Base-by-base conservation (phyloP, 2,329 filamentous ascomycete genomes). In the Rutstroemia sp. region DNA sequence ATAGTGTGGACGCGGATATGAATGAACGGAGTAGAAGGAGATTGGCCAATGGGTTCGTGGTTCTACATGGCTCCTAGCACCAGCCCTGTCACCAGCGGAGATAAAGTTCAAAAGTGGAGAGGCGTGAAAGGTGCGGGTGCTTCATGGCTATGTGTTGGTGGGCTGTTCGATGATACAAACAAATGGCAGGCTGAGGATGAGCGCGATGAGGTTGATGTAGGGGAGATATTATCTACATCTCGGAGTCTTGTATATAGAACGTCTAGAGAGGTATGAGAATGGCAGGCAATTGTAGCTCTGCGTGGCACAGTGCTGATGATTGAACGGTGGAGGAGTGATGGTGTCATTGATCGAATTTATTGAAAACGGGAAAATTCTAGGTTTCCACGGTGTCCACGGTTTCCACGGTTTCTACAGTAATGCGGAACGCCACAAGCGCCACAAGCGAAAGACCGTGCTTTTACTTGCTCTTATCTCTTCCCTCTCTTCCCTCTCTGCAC, bases 91-190 rank as follows among this genome's bases (percentile, higher is more conserved):
- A 19, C 6, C n/a, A 42, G 19, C 39, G 30, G 30, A 34, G 30
- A 34, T 34, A 10, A 34, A 45, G 16, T 27, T 61, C 10, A 17
- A 51, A 4, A 59, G 64, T 10, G 57, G 58, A 25, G 59, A 63
- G 23, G 55, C 60, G 58, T 59, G 58, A 57, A 56, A 55, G 46
- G 48, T 34, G 40, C 61, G 62, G 30, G 30, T 34, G 30, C 12
- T 34, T 12, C 12, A 34, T 34, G 30, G 30, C 30, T 34, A 4
- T 34, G 30, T 23, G 23, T 23, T 23, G 10, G 10, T 34, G 9
- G 30, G 30, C 30, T 12, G 12, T 34, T 34, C 10, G 10, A 14
- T 34, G 30, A 34, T 34, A 14, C 30, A 34, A 34, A 34, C 12
- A 10, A 34, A 34, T 27, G 5, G 25, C 25, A 8, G 25, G 25